Base-by-base conservation (phyloP, 1,139 yeast genomes). In the Debaryomyces singareniensis region DNA sequence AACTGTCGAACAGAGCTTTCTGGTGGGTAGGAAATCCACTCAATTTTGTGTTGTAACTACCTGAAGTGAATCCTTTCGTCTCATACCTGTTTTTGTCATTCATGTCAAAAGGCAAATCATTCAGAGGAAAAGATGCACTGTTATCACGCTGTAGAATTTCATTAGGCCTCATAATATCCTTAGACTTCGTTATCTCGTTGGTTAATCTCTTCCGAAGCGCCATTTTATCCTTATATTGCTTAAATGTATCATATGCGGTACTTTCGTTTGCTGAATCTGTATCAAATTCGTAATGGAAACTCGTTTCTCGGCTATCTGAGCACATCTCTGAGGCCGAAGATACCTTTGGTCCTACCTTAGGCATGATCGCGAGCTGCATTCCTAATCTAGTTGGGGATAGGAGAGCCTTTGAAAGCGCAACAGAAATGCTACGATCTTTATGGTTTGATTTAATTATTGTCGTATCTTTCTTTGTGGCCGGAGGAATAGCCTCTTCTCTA, bases 321-420 rank as follows among this genome's bases (percentile, higher is more conserved):
- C n/a, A n/a, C n/a, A n/a, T n/a, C 27, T 7, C 6, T 9, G 28
- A 24, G 5, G 5, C 20, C 24, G 7, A 9, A 11, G 13, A 9
- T n/a, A 4, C 25, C 7, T 6, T 20, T 29, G 5, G n/a, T 18
- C 21, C n/a, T 7, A 32, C 16, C 4, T 34, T 51, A 6, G 53
- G 48, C 35, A 58, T 49, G n/a, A 58, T 36, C 2, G 70, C 70
- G 31, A 58, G 41, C 36, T 53, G 51, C n/a, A 68, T 68, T 0
- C 70, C 70, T 10, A 61, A 38, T 25, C 43, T 45, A 2, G 70
- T 63, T 3, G 70, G 70, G 22, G 65, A 61, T 9, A 51, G 39
- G 5, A 52, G 34, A 5, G 24, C 47, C 35, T 26, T 51, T 27
- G 49, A 43, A 16, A 47, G 32, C 3, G 51, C 42, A 7, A 24